These are phyloP conservation scores for Suillus tomentosus DNA, from an alignment of 768 basidiomycete species.

Conservation along the genomic window DNA sequence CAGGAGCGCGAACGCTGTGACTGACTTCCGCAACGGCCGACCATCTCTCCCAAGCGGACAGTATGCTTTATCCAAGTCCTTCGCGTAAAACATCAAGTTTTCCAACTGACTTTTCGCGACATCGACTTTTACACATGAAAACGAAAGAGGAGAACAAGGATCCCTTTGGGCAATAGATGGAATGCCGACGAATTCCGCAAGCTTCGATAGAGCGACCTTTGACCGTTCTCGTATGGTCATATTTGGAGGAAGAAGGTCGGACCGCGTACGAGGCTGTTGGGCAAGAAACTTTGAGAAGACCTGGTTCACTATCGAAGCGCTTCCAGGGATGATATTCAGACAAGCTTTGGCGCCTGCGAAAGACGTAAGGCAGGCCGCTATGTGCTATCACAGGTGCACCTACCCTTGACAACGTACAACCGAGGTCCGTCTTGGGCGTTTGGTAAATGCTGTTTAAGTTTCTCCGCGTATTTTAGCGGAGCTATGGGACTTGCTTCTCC, in stretches of 20 bases:
- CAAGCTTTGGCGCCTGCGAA: constrained; percentile 54
- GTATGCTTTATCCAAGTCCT: constrained; percentile 48
- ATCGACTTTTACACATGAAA: constrained; percentile 60
- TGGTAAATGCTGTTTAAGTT: constrained; percentile 48
- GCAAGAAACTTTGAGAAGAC: constrained; percentile 63
- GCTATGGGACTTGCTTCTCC: constrained; percentile 59
- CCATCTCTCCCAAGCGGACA: constrained; percentile 60
- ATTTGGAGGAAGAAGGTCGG: constrained; percentile 45
- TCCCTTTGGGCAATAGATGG: constrained; percentile 49
- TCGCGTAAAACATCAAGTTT: constrained; percentile 46
- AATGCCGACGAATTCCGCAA: constrained; percentile 54
- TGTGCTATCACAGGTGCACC: constrained; percentile 11
- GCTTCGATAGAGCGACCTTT: constrained; percentile 50
- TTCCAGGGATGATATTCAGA: constrained; percentile 55
- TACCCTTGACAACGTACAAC: constrained; percentile 66
- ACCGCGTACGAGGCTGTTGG: constrained; percentile 50
- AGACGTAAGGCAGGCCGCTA: constrained; percentile 3
- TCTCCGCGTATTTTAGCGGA: constrained; percentile 59
- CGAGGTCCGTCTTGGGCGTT: constrained; percentile 50
- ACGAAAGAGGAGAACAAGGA: constrained; percentile 65
- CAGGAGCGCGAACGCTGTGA: constrained; percentile 11
- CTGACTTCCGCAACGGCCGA: constrained; percentile 62
- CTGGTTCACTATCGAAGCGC: constrained; percentile 63
- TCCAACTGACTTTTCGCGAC: constrained; percentile 54
- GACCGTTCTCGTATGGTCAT: constrained; percentile 49